A percentile compares a stretch with the other conserved stretches of the same genome.
Conservation (phyloP, 2,329 filamentous ascomycete genomes). For the Tolypocladium cylindrosporum region DNA sequence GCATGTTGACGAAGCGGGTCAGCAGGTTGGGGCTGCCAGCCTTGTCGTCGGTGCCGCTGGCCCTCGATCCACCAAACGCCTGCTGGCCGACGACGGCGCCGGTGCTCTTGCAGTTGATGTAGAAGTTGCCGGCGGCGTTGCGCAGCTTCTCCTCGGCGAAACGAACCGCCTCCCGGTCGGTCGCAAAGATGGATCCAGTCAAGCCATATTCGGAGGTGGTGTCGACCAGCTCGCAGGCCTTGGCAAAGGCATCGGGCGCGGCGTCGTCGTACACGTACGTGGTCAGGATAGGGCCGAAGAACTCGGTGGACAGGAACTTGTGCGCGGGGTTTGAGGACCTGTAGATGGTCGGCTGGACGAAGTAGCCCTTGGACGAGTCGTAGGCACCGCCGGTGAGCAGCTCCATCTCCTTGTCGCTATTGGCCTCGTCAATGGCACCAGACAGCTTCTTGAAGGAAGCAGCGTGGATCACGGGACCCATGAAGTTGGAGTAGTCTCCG, state of each 20-base stretch:
- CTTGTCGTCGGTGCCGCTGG: conserved; percentile 65
- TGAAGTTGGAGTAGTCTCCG: conserved; percentile 63
- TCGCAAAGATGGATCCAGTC: conserved; percentile 67
- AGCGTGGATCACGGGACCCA: conserved; percentile 79
- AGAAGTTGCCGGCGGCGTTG: conserved; percentile 73
- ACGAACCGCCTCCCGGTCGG: conserved; percentile 55
- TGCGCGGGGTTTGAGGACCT: conserved; percentile 63
- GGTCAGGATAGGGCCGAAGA: conserved; percentile 72
- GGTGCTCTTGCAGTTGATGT: conserved; percentile 76
- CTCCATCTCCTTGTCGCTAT: conserved; percentile 61
- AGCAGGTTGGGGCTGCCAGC: conserved; percentile 56
- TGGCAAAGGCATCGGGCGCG: conserved; percentile 43
- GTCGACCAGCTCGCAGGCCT: conserved; percentile 56
- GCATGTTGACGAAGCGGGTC: conserved; percentile 54
- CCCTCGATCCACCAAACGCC: conserved; percentile 59
- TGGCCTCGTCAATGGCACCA: conserved; percentile 69
- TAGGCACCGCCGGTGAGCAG: conserved; percentile 68
- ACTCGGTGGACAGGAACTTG: conserved; percentile 64
- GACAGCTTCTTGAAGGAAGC: conserved; percentile 73
- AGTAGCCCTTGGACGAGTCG: conserved; percentile 71
- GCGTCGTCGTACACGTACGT: conserved; percentile 70
- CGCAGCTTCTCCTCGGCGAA: conserved; percentile 61
- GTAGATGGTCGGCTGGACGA: conserved; percentile 77
- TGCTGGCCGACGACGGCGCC: conserved; percentile 65
- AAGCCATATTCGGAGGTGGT: conserved; percentile 66